Evolutionary conservation across 192 early-diverging fungal genomes (phyloP).

Genomic region (Coemansia asiatica): DNA sequence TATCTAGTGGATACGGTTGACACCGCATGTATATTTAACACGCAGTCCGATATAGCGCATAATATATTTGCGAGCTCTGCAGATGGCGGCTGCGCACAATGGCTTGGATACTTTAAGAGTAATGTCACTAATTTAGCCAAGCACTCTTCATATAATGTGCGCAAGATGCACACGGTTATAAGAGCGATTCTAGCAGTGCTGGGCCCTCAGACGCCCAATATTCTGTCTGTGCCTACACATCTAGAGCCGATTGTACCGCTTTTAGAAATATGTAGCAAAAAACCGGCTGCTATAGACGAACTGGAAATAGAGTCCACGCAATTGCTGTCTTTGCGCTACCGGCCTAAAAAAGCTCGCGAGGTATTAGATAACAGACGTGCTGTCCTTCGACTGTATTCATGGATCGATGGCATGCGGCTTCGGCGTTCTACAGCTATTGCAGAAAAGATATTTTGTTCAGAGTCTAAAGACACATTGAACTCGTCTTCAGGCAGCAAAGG

Average conservation of each 20-base stretch:
- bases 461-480: neutral
- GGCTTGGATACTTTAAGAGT: conserved; percentile 5
- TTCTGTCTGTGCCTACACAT: conserved; percentile 21
- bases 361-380: conserved; percentile 35
- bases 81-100: conserved; percentile 18
- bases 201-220: neutral
- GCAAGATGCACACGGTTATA: neutral
- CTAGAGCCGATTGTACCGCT: conserved; percentile 32
- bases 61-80: neutral
- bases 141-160: conserved; percentile 3
- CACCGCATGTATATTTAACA: neutral
- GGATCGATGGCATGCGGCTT: conserved; percentile 51
- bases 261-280: conserved; percentile 15
- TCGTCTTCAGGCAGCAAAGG: neutral
- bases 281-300: neutral
- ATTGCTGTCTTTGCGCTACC: conserved; percentile 35
- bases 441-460: neutral
- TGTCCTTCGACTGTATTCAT: conserved; percentile 37
- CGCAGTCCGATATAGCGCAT: neutral
- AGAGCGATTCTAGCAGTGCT: conserved; percentile 1
- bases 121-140: neutral
- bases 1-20: conserved; percentile 12
- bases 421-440: conserved; percentile 8
- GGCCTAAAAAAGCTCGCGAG: conserved; percentile 29
- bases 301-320: conserved; percentile 2